Evolutionary conservation across 1,284 basidiomycete genomes (phyloP).

Genomic region (Irpex lacteus): DNA sequence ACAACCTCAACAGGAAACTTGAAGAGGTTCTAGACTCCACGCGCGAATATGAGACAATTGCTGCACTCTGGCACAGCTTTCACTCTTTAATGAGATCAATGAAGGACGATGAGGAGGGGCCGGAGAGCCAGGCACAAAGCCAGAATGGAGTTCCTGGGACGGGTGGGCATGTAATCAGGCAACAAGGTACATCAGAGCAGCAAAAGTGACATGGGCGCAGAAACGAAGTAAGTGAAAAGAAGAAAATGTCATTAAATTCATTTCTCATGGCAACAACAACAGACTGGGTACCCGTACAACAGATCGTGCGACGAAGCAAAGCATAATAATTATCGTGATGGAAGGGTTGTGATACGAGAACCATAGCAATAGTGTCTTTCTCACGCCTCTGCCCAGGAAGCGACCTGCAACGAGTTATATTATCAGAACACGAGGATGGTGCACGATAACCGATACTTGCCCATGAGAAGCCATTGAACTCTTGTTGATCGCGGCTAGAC

Average conservation of each 20-base stretch:
- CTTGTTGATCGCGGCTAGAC: slow-evolving; percentile 89
- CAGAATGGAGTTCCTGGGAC: slow-evolving; percentile 50
- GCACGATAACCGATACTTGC: slow-evolving; percentile 31
- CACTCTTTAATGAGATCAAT: slow-evolving; percentile 72
- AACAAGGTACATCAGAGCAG: slow-evolving; percentile 17
- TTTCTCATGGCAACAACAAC: background rate
- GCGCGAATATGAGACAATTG: slow-evolving; percentile 89
- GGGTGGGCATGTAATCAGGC: slow-evolving; percentile 59
- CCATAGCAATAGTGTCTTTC: slow-evolving; percentile 1
- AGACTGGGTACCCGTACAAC: slow-evolving; percentile 2
- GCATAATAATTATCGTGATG: slow-evolving; percentile 25
- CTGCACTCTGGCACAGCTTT: slow-evolving; percentile 83
- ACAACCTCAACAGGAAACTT: slow-evolving; percentile 87
- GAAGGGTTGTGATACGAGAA: slow-evolving; percentile 7
- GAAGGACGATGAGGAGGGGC: slow-evolving; percentile 32
- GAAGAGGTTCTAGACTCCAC: slow-evolving; percentile 93
- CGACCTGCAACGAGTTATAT: slow-evolving; percentile 43
- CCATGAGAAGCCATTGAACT: slow-evolving; percentile 97
- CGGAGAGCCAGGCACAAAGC: slow-evolving; percentile 35
- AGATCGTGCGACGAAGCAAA: slow-evolving; percentile 37
- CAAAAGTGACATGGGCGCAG: background rate
- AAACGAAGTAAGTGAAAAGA: background rate
- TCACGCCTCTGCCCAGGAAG: slow-evolving; percentile 63
- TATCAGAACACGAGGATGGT: background rate
- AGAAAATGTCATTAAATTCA: background rate